Evolutionary conservation across 805 yeast species (phyloP), one percentile per base, ranked within the genome.

Genomic region (Yamadazyma scolyti): DNA sequence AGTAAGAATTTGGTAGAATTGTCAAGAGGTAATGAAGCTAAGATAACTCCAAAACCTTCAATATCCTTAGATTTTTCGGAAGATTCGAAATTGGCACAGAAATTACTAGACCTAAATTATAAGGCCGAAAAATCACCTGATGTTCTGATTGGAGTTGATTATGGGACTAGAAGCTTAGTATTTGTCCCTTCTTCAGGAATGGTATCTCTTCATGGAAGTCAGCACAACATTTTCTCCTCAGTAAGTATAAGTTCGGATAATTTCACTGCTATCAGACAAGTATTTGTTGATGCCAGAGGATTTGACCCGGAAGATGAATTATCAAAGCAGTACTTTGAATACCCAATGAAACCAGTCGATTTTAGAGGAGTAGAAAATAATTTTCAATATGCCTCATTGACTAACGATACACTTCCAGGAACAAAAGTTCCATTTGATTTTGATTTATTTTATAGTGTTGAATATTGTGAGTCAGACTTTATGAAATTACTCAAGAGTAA

Each of bases 331-430:
- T 28, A 28, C 13, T 26, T 25, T 16, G 31, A 36, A 10, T 32
- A 19, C 16, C 37, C 40, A 9, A 36, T 32, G 20, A 36, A 36
- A 17, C 31, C 23, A 12, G 28, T 29, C 2, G 40, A 32, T 16
- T 36, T 20, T 23, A 28, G 34, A 21, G 40, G 36, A 14, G 15
- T 27, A 11, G 31, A 27, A 16, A 14, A 14, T 11, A 5, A 25
- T 20, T 32, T 27, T 12, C 16, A 22, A 11, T 32, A 22, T 20
- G 25, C 34, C 9, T 7, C 25, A 27, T 8, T 11, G 4, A 14
- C 20, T 15, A 12, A 11, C 25, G 9, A 10, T 8, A 7, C 9
- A 7, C 20, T 19, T 19, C 20, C 10, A 10, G 20, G 24, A 3
- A 18, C 17, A n/a, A 12, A n/a, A 4, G 34, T 27, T 9, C 15